Evolutionary conservation across 164 flowering plant genomes (phyloP), one percentile per base, ranked within the genome.

Genomic region (Protea cynaroides): DNA sequence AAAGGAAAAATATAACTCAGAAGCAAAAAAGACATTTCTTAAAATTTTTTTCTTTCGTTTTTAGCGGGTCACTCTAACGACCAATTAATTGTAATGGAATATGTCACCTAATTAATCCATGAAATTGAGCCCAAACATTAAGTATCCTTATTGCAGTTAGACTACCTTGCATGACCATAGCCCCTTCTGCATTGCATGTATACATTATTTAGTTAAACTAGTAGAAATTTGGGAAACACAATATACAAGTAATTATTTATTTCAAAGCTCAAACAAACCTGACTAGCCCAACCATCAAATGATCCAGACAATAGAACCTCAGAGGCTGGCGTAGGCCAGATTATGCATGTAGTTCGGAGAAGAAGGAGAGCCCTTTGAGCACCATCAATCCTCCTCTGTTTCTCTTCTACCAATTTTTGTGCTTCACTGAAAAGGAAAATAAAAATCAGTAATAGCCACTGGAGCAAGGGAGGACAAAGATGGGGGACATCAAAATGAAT

Each of bases 241-340:
- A 47, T 47, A 58, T 43, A 49, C 57, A 56, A 47, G 56, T 25
- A 11, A 24, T 34, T 46, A 54, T 56, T 22, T 38, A 62, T 11
- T 56, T 58, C 24, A 8, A 49, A 53, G 44, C 34, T 50, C 64
- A 58, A 66, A 55, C 72, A 51, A 58, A 93, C 98, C 98, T 90
- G 85, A 69, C 84, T 77, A 18, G 87, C 70, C 98, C 98, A 94
- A 63, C 98, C 97, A 77, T 94, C 98, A 77, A 80, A 94, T 1
- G 98, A 94, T 61, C 98, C 98, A 56, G 81, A 62, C 53, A 94
- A 71, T 23, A 90, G 77, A 66, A 90, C 97, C 70, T 86, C 93
- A 15, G 89, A 79, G 44, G 90, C 98, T 55, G 91, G 72, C 80
- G 72, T 86, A 44, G 89, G 86, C 96, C 97, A 93, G 65, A 86